Base-by-base conservation (phyloP, 2,329 filamentous ascomycete genomes). In the Periconia sp. region DNA sequence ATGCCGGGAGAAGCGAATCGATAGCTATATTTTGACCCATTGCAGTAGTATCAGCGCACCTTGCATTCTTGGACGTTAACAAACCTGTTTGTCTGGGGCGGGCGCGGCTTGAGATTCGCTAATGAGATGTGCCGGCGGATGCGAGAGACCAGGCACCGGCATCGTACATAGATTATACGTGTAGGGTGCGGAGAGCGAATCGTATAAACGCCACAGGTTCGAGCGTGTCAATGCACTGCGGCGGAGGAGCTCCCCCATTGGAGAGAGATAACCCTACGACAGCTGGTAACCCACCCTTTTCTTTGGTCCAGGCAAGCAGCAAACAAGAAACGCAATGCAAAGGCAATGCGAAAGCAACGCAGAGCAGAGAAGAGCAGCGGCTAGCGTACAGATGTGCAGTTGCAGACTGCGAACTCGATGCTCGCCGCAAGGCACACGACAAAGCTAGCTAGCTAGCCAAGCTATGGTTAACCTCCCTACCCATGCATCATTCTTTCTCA, bases 111-210 rank as follows among this genome's bases (percentile, higher is more conserved):
- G 23, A 27, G 23, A 27, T 27, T 27, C 23, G 23, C 23, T 27
- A 27, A 27, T 8, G 8, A 8, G 8, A 27, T 27, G n/a, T 27
- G 23, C 23, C 23, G 23, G 23, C n/a, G n/a, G n/a, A n/a, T n/a
- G 23, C 23, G 23, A 27, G 23, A 27, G 23, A 27, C 23, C 23
- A 27, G 23, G 23, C 23, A 27, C 5, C 23, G n/a, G 8, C 23
- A 27, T 27, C 23, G 23, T 27, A 27, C 23, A 27, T 27, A 27
- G 23, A 27, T n/a, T 27, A 27, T 27, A 27, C 23, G 23, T 42
- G 31, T 15, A 33, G 45, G 27, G 41, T 17, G 37, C 52, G 33
- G 53, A 52, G 33, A 55, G 53, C 53, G 53, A 55, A 55, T 55
- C 49, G 49, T 42, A 37, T 33, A 20, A 19, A 27, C 23, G 23